Evolutionary conservation across 768 basidiomycete species (phyloP), one percentile per base, ranked within the genome.

Genomic region (Suillus ampliporus): DNA sequence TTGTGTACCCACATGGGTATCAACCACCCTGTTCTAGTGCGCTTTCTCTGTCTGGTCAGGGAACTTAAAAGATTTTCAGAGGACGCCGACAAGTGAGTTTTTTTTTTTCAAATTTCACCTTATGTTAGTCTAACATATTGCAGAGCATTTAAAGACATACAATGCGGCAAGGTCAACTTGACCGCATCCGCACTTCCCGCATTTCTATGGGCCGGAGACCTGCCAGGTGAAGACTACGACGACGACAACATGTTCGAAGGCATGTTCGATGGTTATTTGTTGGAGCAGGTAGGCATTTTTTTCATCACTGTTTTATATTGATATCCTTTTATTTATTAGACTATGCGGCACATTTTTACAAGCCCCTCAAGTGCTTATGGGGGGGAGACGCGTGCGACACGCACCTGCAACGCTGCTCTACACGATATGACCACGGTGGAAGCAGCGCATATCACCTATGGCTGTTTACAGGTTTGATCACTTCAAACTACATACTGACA

Each of bases 351-450:
- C 35, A 62, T 65, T n/a, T 65, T 62, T 31, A 26, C 58, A n/a
- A 58, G 61, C 4, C 58, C 58, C 0, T 54, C 58, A 5, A 28
- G 15, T 4, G 64, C 58, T 3, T 28, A 56, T 23, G 47, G 47
- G 4, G 47, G 40, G 21, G 51, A 56, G 21, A 35, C 13, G 0
- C 13, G 26, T 1, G 50, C 40, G 11, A 57, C 56, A 11, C 15
- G 54, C 28, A 48, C 61, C 17, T 60, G 51, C 15, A 67, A 64
- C 34, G 54, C 66, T 0, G 26, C 47, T 7, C 41, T 67, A n/a
- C 57, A 64, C 48, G 35, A 58, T 13, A 64, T 67, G 66, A 64
- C 50, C n/a, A 60, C 19, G 4, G 47, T 67, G 4, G 59, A 59
- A 46, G 37, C 61, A 1, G 57, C 41, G 15, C 60, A 64, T 57